Conservation (phyloP, 495 filamentous ascomycete genomes). For the Symbiotaphrina buchneri region DNA sequence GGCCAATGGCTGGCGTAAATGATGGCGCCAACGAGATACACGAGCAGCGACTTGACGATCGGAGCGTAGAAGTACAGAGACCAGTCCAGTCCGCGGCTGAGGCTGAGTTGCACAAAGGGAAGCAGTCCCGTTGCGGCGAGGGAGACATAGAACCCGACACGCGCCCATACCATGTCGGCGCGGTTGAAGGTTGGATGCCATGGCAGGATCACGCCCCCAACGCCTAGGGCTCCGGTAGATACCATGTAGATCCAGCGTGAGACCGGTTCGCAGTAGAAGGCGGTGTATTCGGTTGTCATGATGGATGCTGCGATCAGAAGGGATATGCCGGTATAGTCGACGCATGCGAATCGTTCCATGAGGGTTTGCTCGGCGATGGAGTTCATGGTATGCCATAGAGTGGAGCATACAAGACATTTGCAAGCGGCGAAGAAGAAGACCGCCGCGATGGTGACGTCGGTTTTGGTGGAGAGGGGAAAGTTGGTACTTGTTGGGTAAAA, state of each 20-base stretch:
- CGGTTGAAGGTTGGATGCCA: slow-evolving; percentile 97
- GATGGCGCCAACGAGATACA: slow-evolving; percentile 66
- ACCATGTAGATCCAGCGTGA: slow-evolving; percentile 75
- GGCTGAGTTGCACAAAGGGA: slow-evolving; percentile 61
- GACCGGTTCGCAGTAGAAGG: slow-evolving; percentile 89
- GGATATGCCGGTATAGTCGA: slow-evolving; percentile 97
- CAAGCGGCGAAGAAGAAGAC: slow-evolving; percentile 94
- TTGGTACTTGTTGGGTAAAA: slow-evolving; percentile 78
- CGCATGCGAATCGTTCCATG: slow-evolving; percentile 90
- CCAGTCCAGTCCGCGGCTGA: slow-evolving; percentile 51
- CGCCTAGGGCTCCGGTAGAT: slow-evolving; percentile 56
- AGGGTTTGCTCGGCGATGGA: slow-evolving; percentile 72
- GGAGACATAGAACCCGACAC: slow-evolving; percentile 79
- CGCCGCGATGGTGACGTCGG: slow-evolving; percentile 73
- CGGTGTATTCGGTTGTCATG: slow-evolving; percentile 95
- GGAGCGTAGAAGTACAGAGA: slow-evolving; percentile 78
- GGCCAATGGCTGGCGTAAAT: slow-evolving; percentile 90
- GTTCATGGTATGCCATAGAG: slow-evolving; percentile 97
- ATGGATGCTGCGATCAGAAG: slow-evolving; percentile 90
- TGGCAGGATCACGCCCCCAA: slow-evolving; percentile 77
- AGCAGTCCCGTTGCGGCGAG: slow-evolving; percentile 81
- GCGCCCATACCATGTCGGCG: slow-evolving; percentile 70
- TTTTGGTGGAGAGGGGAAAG: slow-evolving; percentile 64
- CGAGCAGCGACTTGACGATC: slow-evolving; percentile 57
- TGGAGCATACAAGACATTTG: slow-evolving; percentile 88